Conservation (phyloP, 2,329 filamentous ascomycete genomes). For the Aspergillus arachidicola region DNA sequence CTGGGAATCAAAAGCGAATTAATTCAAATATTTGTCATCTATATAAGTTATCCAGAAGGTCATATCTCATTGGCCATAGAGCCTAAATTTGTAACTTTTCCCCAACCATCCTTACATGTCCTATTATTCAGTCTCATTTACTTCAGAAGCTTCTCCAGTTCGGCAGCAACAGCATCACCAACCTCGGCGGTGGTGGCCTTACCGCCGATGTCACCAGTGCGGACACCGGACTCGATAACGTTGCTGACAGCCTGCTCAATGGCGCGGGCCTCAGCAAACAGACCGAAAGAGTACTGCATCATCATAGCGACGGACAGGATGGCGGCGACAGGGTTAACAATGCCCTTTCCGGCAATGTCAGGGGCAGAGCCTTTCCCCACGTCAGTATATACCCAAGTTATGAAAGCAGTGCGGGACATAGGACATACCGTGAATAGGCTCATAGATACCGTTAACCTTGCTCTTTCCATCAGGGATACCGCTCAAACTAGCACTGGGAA, state of each 20-base stretch:
- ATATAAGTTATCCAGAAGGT: constrained; percentile 6
- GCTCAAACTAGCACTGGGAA: constrained; percentile 84
- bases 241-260: constrained; percentile 80
- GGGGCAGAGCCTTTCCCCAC: constrained; percentile 73
- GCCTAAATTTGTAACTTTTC: background rate
- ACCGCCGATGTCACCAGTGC: constrained; percentile 85
- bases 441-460: constrained; percentile 91
- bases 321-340: constrained; percentile 90
- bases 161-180: constrained; percentile 78
- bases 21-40: background rate
- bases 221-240: constrained; percentile 76
- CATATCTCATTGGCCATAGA: constrained; percentile 9
- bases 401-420: background rate
- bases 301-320: constrained; percentile 95
- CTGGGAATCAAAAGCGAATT: background rate
- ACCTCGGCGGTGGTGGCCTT: constrained; percentile 71
- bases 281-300: constrained; percentile 86
- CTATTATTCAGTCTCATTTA: constrained; percentile 21
- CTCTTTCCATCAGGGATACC: constrained; percentile 83
- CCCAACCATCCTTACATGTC: constrained; percentile 3
- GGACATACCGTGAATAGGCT: constrained; percentile 85
- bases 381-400: constrained; percentile 7
- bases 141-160: constrained; percentile 71
- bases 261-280: constrained; percentile 73
- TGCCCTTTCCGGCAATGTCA: constrained; percentile 87